Evolutionary conservation across 148 eudicot species (phyloP), one percentile per base, ranked within the genome.

Genomic region (Tetragonia tetragonoides): DNA sequence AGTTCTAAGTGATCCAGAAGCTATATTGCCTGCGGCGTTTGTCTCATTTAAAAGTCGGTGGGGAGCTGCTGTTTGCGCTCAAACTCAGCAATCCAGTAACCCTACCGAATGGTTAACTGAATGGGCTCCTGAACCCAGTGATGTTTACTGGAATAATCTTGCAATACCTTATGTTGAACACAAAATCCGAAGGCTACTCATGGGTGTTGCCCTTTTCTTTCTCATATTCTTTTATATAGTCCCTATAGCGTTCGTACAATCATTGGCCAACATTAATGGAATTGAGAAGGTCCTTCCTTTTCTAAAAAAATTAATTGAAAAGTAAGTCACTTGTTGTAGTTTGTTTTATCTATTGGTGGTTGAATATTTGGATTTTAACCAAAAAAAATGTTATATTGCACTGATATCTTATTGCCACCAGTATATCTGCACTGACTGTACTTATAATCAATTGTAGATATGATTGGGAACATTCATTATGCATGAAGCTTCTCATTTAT

Each of bases 51-150:
- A 81, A 81, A 84, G 87, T 37, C 88, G 99, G 67, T 95, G 99
- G 99, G 99, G 97, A 69, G 97, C 97, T 69, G 99, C 97, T 77
- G 93, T 95, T 49, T 95, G 99, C 86, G 99, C 99, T 82, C 99
- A 95, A 88, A 95, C 99, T 64, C 92, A 90, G 74, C 99, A 95
- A 82, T 73, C 97, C 53, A 91, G 86, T 68, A 90, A 95, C 81
- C 95, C 97, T 10, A 93, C 97, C 17, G 71, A 84, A 77, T 95
- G 99, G 99, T 84, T 95, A 80, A 90, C 97, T 4, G 89, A 95
- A 63, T 95, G 99, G 99, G 99, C 99, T 81, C 92, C 97, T 66
- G 99, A 95, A 78, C 99, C 99, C 77, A 86, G 91, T 71, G 96
- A 93, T 85, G 89, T 95, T 66, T 91, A 89, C 76, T 95, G 99